Evolutionary conservation across 805 yeast genomes (phyloP), one percentile per base, ranked within the genome.

Genomic region (Blastobotrys terrestris): DNA sequence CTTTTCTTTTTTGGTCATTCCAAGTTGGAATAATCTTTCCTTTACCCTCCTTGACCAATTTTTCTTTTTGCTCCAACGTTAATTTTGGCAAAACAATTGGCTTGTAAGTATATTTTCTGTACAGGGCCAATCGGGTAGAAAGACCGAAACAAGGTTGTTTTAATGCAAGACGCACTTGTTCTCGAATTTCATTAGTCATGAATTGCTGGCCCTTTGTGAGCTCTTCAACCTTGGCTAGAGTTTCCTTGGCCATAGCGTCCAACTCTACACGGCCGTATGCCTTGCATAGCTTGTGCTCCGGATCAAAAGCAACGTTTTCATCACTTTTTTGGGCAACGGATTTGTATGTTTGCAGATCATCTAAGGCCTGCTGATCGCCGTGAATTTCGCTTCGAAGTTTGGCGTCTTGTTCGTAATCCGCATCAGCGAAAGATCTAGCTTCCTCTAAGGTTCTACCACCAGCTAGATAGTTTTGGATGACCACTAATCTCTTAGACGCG

Each of bases 361-460:
- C 72, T 3, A 56, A 55, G 19, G 19, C 19, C 1, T 66, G 16
- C 14, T 43, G 48, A n/a, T 72, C 53, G 39, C 63, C 56, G 20
- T 60, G 63, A 26, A 57, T 52, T 35, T 61, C 54, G 2, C 59
- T 50, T 5, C 76, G 76, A 11, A 81, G 51, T 2, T 58, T 59
- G 4, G 64, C 47, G 57, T 79, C 81, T 13, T 69, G 60, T 1
- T 58, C 44, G 40, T 63, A 66, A 60, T 79, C 77, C 60, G 70
- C 75, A 18, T 84, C 81, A 0, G 87, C 75, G 55, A 82, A 80
- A 44, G 70, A 72, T 59, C 76, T 76, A 2, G 95, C 84, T 53
- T 82, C 89, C 16, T 67, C 69, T 16, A 74, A 53, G 0, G 75
- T 45, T 57, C 77, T 74, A n/a, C 92, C 95, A 57, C 80, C 81